Percentiles rank a stretch among this genome's conserved stretches.
These are phyloP conservation scores for Wickerhamomyces rabaulensis DNA, from an alignment of 805 yeast species.

Conservation along the genomic window DNA sequence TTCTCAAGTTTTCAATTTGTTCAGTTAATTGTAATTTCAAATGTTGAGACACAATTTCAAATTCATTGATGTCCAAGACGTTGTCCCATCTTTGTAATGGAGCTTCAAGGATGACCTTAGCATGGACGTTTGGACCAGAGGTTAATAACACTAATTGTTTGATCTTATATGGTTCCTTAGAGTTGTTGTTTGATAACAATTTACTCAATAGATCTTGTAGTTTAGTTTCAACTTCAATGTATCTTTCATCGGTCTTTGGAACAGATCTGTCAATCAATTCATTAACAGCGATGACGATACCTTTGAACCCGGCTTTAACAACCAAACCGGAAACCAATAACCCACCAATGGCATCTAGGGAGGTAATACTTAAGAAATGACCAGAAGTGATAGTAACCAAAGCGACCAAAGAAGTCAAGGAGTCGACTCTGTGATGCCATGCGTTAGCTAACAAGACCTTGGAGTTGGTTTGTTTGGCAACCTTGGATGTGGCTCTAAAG, in stretches of 20 bases:
- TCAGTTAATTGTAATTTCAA: slow-evolving; percentile 29
- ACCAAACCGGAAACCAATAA: slow-evolving; percentile 76
- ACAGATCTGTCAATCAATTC: slow-evolving; percentile 78
- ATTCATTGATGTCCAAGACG: slow-evolving; percentile 34
- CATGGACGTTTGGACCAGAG: slow-evolving; percentile 52
- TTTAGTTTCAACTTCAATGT: slow-evolving; percentile 34
- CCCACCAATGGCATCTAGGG: slow-evolving; percentile 94
- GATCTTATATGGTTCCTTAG: slow-evolving; percentile 32
- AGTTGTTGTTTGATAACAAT: slow-evolving; percentile 36
- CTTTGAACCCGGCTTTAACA: slow-evolving; percentile 77
- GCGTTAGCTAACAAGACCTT: slow-evolving; percentile 94
- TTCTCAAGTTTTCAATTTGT: slow-evolving; percentile 39
- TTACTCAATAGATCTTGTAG: slow-evolving; percentile 30
- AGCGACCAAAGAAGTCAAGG: slow-evolving; percentile 88
- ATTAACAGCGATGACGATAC: slow-evolving; percentile 60
- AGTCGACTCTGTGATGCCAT: slow-evolving; percentile 97
- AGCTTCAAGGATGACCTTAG: slow-evolving; percentile 29
- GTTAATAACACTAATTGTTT: slow-evolving; percentile 42
- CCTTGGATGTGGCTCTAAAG: slow-evolving; percentile 72
- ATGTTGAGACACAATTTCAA: slow-evolving; percentile 36
- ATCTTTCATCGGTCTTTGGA: slow-evolving; percentile 44
- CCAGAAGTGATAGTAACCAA: slow-evolving; percentile 84
- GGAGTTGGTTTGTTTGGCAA: slow-evolving; percentile 75
- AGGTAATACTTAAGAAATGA: slow-evolving; percentile 65
- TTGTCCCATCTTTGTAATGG: slow-evolving; percentile 44